Evolutionary conservation across 2,329 filamentous ascomycete species (phyloP), one percentile per base, ranked within the genome.

Genomic region (Chrysoporthe cubensis): DNA sequence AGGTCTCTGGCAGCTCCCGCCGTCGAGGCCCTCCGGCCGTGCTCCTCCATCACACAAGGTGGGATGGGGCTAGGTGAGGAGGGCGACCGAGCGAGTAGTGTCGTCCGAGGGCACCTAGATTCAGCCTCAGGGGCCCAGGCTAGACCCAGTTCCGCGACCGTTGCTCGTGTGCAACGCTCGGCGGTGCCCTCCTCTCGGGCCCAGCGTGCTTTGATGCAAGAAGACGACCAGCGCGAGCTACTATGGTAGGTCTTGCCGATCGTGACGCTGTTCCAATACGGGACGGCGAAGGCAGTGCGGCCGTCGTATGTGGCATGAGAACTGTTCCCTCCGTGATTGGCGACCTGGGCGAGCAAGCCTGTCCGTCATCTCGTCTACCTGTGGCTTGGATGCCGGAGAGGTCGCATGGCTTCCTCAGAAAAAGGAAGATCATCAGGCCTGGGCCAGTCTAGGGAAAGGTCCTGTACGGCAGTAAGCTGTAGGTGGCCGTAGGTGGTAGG

Each of bases 351-450:
- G 42, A 18, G 40, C n/a, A 43, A n/a, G 9, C 13, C 34, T 4
- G 21, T 54, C 26, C 48, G 37, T 16, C 13, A 42, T 46, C 34
- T 26, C 58, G 54, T 37, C 48, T 57, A 43, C 21, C 21, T 14
- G 57, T 63, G 13, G 43, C n/a, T 69, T 56, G 44, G 9, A 65
- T 62, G 50, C 56, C 44, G 66, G 43, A 54, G 26, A 21, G 40
- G 54, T 52, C 21, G 52, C 50, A 43, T 43, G 34, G 62, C 48
- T 8, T 43, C 9, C 32, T 40, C 21, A 46, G 46, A 43, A 64
- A 16, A 43, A 54, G 9, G 3, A 44, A 32, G 40, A 62, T 26
- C 46, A 21, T 62, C 43, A n/a, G 40, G 57, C 11, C 57, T n/a
- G 37, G 37, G 18, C 57, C 16, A n/a, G 26, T 59, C 40, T 59